Conservation (phyloP, 2,329 filamentous ascomycete species). For the Hypoxylon sp. region DNA sequence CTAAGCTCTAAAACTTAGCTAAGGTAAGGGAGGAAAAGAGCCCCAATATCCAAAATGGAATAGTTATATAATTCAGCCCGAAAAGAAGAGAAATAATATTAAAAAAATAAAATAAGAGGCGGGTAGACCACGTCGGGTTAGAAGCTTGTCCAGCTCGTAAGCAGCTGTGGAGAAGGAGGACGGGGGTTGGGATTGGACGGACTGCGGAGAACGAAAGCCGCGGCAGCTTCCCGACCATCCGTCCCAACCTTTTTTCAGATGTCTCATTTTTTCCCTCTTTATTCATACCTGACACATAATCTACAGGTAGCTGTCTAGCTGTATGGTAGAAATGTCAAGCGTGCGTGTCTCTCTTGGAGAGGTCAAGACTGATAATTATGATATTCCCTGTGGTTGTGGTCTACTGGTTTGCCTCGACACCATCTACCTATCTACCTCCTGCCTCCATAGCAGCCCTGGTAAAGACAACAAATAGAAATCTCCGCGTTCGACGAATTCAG, state of each 20-base stretch:
- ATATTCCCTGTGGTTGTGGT: neutral
- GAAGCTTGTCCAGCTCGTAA: slow-evolving; percentile 13
- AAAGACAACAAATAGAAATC: neutral
- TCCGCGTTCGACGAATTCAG: neutral
- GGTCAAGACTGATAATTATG: neutral
- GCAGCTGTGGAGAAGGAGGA: slow-evolving; percentile 15
- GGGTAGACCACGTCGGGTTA: slow-evolving; percentile 26
- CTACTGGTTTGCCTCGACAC: neutral
- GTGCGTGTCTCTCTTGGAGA: slow-evolving; percentile 27
- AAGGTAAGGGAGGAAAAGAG: slow-evolving; percentile 5
- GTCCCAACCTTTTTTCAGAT: slow-evolving; percentile 1
- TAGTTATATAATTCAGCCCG: no score
- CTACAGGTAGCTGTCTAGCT: neutral
- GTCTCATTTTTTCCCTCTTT: neutral
- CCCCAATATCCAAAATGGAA: neutral
- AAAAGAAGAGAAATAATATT: slow-evolving; percentile 11
- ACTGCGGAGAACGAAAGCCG: slow-evolving; percentile 7
- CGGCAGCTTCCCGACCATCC: slow-evolving; percentile 20
- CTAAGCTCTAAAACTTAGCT: no score
- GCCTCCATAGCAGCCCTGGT: no score
- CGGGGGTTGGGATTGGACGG: slow-evolving; percentile 21
- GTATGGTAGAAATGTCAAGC: neutral
- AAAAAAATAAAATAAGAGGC: slow-evolving; percentile 32
- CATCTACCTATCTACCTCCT: neutral
- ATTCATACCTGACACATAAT: neutral